Conservation (phyloP, 495 filamentous ascomycete species). For the Umbilicaria muhlenbergii region DNA sequence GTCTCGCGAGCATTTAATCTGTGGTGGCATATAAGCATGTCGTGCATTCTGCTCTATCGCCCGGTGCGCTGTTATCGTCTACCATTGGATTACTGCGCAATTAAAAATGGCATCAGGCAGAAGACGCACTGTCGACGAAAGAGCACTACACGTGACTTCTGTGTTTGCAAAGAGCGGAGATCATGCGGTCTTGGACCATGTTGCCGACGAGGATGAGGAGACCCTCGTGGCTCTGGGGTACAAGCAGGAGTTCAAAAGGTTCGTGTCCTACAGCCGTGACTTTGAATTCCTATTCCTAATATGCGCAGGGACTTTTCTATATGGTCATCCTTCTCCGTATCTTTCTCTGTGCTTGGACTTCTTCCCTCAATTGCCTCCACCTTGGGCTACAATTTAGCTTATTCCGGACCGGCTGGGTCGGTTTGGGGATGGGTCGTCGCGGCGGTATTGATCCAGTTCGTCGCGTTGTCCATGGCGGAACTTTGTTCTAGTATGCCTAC, state of each 20-base stretch:
- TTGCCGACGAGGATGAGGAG: slow-evolving; percentile 34
- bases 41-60: no score
- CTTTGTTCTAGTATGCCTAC: background rate
- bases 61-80: no score
- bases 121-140: background rate
- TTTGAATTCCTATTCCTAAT: background rate
- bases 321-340: slow-evolving; percentile 2
- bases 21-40: no score
- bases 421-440: slow-evolving; percentile 5
- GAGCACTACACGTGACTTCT: slow-evolving; percentile 31
- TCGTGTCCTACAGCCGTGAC: background rate
- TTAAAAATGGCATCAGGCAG: background rate
- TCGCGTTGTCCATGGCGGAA: background rate
- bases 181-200: slow-evolving; percentile 20
- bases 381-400: slow-evolving; percentile 1
- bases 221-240: slow-evolving; percentile 36
- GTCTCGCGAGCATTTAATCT: no score
- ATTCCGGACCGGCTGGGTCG: background rate
- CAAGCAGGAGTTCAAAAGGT: slow-evolving; percentile 41
- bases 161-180: slow-evolving; percentile 32
- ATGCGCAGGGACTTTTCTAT: slow-evolving; percentile 1
- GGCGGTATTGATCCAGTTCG: slow-evolving; percentile 1
- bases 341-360: slow-evolving; percentile 2
- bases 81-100: background rate
- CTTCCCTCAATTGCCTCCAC: slow-evolving; percentile 2